These are phyloP conservation scores for Annulohypoxylon truncatum DNA, from an alignment of 2,329 filamentous ascomycete species.

Conservation along the genomic window DNA sequence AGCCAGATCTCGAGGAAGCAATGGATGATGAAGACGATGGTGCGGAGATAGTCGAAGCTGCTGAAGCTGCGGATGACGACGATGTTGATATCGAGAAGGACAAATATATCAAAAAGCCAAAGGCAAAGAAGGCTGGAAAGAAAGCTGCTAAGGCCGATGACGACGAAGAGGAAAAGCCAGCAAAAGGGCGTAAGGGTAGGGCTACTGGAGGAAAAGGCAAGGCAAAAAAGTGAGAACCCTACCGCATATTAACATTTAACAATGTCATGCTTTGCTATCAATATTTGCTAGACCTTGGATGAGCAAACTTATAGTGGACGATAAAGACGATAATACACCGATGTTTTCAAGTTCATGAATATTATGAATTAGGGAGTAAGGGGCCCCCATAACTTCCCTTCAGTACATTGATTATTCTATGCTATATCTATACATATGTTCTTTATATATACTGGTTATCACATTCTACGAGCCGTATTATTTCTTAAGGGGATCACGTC, in stretches of 20 bases:
- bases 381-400: not conserved
- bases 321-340: conserved; percentile 5
- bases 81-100: conserved; percentile 87
- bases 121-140: conserved; percentile 70
- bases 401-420: not conserved
- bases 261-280: conserved; percentile 13
- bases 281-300: conserved; percentile 17
- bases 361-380: conserved; percentile 12
- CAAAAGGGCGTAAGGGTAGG: conserved; percentile 54
- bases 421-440: not conserved
- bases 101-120: conserved; percentile 94
- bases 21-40: conserved; percentile 93
- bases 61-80: conserved; percentile 72
- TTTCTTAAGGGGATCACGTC: not conserved
- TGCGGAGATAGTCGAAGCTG: conserved; percentile 68
- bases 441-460: not conserved
- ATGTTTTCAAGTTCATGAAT: conserved; percentile 5
- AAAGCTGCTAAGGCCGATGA: conserved; percentile 54
- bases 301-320: not conserved
- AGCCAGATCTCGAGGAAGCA: conserved; percentile 94
- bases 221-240: conserved; percentile 47
- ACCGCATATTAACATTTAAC: conserved; percentile 3
- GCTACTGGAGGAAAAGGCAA: conserved; percentile 45
- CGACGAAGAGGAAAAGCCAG: conserved; percentile 62
- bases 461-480: not conserved